Conservation (phyloP, 139 green algal genomes). For the Pleodorina starrii region DNA sequence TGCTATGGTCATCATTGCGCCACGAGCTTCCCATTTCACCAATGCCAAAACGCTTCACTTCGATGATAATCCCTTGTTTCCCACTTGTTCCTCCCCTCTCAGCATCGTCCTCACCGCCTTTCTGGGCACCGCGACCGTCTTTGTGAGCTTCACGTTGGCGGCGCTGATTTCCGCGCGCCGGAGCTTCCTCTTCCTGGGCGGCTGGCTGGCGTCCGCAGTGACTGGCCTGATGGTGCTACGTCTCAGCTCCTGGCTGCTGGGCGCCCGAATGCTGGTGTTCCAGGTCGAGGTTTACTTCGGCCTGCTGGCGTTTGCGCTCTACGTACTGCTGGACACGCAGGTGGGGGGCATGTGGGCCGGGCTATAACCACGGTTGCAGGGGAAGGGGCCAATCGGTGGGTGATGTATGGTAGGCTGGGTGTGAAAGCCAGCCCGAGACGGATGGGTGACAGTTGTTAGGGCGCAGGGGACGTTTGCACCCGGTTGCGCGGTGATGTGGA, state of each 20-base stretch:
- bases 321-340: conserved; percentile 87
- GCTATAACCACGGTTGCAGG: not conserved
- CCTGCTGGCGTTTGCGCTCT: conserved; percentile 78
- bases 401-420: too few species aligned
- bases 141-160: conserved; percentile 79
- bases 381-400: too few species aligned
- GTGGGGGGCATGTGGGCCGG: not conserved
- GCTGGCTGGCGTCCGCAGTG: conserved; percentile 60
- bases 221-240: conserved; percentile 64
- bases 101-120: conserved; percentile 68
- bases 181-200: conserved; percentile 75
- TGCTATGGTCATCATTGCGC: too few species aligned
- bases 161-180: conserved; percentile 75
- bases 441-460: too few species aligned
- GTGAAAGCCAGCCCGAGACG: too few species aligned
- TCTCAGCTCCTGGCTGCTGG: conserved; percentile 69
- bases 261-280: conserved; percentile 49
- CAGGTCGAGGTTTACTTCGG: conserved; percentile 77
- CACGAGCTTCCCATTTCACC: too few species aligned
- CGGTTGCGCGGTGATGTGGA: too few species aligned
- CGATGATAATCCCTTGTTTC: too few species aligned
- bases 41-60: too few species aligned
- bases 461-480: too few species aligned
- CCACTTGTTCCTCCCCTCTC: too few species aligned
- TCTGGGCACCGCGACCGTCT: conserved; percentile 68